Conservation (phyloP, 2,329 filamentous ascomycete genomes). For the Arthrocladium fulminans region DNA sequence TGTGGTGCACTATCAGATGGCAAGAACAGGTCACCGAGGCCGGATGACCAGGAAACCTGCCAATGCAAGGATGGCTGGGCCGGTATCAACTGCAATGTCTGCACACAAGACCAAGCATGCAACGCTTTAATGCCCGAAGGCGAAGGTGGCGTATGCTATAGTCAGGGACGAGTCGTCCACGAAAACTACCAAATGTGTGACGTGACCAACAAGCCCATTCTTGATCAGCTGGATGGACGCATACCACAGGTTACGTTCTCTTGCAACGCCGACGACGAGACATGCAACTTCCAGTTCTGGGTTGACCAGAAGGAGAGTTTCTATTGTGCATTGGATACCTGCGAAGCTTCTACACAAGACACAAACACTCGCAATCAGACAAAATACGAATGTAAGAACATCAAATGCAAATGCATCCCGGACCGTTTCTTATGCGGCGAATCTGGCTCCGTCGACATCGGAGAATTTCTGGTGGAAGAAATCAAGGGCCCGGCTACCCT, state of each 20-base stretch:
- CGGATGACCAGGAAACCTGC: slow-evolving; percentile 48
- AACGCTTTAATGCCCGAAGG: slow-evolving; percentile 76
- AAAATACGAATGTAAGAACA: slow-evolving; percentile 72
- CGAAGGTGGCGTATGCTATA: slow-evolving; percentile 82
- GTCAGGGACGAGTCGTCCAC: slow-evolving; percentile 79
- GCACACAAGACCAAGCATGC: slow-evolving; percentile 72
- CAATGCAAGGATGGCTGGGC: slow-evolving; percentile 88
- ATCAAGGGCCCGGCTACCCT: slow-evolving; percentile 87
- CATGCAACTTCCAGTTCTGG: slow-evolving; percentile 98
- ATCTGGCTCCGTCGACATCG: slow-evolving; percentile 81
- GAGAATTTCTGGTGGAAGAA: slow-evolving; percentile 71
- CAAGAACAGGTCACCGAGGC: slow-evolving; percentile 65
- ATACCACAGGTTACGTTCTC: slow-evolving; percentile 92
- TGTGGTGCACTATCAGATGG: slow-evolving; percentile 83
- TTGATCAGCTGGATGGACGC: slow-evolving; percentile 72
- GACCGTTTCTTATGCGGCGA: slow-evolving; percentile 92
- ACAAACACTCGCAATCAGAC: slow-evolving; percentile 68
- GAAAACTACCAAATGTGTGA: slow-evolving; percentile 97
- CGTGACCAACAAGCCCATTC: slow-evolving; percentile 91
- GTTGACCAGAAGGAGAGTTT: slow-evolving; percentile 90
- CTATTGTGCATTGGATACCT: slow-evolving; percentile 82
- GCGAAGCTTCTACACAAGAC: slow-evolving; percentile 62
- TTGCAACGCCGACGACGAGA: slow-evolving; percentile 63
- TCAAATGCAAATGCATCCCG: slow-evolving; percentile 78
- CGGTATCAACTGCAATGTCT: slow-evolving; percentile 97